Base-by-base conservation (phyloP, 1,284 basidiomycete species). In the Fomitiporia mediterranea region DNA sequence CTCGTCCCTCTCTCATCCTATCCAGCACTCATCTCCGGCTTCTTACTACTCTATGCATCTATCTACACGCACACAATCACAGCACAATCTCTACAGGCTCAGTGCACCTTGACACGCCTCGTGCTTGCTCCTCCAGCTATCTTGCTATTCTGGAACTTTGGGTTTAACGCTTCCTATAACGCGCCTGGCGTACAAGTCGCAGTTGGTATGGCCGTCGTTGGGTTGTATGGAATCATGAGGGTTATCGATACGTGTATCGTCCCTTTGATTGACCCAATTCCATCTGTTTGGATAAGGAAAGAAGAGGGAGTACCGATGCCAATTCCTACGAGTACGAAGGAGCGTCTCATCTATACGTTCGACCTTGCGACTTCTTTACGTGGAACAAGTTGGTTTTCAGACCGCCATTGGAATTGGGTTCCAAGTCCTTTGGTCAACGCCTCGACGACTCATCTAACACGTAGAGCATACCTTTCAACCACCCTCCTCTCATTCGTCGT, bases 391-490 rank as follows among this genome's bases (percentile, higher is more conserved):
- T 64, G 51, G 56, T 53, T 62, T 42, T 4, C 39, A 1, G 44
- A 59, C 30, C 44, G 25, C n/a, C 43, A 60, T 53, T 65, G 63
- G 62, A 50, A 63, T 48, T 64, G 59, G 56, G 51, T 54, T 3
- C 40, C 60, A 15, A 27, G n/a, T 19, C 39, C 43, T 6, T 46
- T 53, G 30, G 8, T 53, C 23, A 21, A 11, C 42, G 46, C 9
- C 42, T 25, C 52, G 21, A 40, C 39, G 13, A 4, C 3, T 13
- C 15, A 40, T 3, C 2, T 40, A 19, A 28, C 39, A 35, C 35
- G 28, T 51, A 2, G 32, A 53, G 9, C 6, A n/a, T 15, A 25
- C 19, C 44, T 40, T n/a, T 17, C 21, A 19, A 15, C 15, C 8
- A 8, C 39, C 39, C 19, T 40, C 2, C 49, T 8, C 49, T 51